Percentiles rank a stretch among this genome's conserved stretches.
Conservation (phyloP, 805 yeast genomes). For the Kodamaea lidongshanica region DNA sequence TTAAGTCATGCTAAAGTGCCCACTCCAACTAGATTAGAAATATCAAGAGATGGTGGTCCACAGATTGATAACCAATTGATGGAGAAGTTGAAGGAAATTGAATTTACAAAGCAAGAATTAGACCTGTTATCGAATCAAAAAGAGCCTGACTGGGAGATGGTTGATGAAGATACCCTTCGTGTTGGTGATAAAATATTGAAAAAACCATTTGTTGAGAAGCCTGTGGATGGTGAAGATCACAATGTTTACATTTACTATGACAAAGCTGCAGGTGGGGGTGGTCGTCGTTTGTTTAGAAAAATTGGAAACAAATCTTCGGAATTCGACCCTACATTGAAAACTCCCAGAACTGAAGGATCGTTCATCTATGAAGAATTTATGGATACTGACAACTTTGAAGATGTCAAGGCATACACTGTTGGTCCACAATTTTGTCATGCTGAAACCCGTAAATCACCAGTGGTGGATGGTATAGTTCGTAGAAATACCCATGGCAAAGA, state of each 20-base stretch:
- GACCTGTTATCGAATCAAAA: constrained; percentile 55
- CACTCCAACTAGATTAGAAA: constrained; percentile 82
- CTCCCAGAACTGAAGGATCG: constrained; percentile 85
- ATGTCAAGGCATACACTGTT: constrained; percentile 96
- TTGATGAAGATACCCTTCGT: constrained; percentile 68
- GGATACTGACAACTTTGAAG: constrained; percentile 98
- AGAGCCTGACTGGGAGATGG: constrained; percentile 84
- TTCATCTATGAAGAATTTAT: constrained; percentile 89
- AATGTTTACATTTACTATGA: constrained; percentile 91
- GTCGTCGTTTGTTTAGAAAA: constrained; percentile 86
- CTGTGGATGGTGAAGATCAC: constrained; percentile 98
- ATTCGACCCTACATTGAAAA: constrained; percentile 71
- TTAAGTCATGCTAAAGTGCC: constrained; percentile 80
- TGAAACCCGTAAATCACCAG: constrained; percentile 96
- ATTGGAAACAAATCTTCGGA: constrained; percentile 97
- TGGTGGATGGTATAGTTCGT: constrained; percentile 97
- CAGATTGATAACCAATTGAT: constrained; percentile 54
- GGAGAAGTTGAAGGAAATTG: constrained; percentile 40
- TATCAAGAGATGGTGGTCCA: constrained; percentile 97
- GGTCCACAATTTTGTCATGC: constrained; percentile 92
- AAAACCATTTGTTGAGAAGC: constrained; percentile 96
- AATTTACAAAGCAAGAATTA: constrained; percentile 41
- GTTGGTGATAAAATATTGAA: constrained; percentile 66
- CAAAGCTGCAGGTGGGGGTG: constrained; percentile 91
- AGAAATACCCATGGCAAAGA: constrained; percentile 98